Evolutionary conservation across 306 rosid species (phyloP).

Genomic region (Medicago arabica): DNA sequence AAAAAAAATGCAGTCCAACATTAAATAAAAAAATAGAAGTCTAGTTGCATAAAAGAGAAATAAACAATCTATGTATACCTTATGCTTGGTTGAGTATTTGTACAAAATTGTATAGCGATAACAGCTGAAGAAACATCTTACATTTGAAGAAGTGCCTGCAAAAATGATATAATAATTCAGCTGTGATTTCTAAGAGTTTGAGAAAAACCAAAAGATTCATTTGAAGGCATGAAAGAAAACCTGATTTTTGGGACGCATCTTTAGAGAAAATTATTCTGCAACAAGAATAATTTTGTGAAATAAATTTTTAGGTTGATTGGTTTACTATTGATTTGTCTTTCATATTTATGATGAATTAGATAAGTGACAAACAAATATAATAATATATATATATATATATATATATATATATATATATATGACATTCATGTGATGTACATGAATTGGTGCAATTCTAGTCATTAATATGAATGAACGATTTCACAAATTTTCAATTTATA

Average conservation of each 20-base stretch:
- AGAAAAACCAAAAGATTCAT: slow-evolving; percentile 12
- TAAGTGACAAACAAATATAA: no score
- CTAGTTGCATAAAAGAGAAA: background rate
- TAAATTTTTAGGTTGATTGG: no score
- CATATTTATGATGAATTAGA: no score
- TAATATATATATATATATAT: no score
- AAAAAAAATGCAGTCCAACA: background rate
- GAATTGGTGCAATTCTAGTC: no score
- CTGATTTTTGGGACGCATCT: slow-evolving; percentile 97
- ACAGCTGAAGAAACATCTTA: slow-evolving; percentile 87
- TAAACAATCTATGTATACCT: slow-evolving; percentile 51
- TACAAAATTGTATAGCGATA: slow-evolving; percentile 87
- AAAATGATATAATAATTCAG: background rate
- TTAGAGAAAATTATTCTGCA: slow-evolving; percentile 91
- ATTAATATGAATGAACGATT: no score
- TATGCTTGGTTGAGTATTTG: slow-evolving; percentile 81
- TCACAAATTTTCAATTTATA: no score
- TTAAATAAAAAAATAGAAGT: slow-evolving; percentile 16
- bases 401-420: no score
- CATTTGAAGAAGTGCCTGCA: slow-evolving; percentile 97
- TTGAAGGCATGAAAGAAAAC: slow-evolving; percentile 47
- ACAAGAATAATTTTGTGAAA: background rate
- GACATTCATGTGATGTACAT: no score
- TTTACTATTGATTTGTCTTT: no score
- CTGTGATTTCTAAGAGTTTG: slow-evolving; percentile 5